Base-by-base conservation (phyloP, 2,329 filamentous ascomycete species). In the Arthrobotrys sphaeroides region DNA sequence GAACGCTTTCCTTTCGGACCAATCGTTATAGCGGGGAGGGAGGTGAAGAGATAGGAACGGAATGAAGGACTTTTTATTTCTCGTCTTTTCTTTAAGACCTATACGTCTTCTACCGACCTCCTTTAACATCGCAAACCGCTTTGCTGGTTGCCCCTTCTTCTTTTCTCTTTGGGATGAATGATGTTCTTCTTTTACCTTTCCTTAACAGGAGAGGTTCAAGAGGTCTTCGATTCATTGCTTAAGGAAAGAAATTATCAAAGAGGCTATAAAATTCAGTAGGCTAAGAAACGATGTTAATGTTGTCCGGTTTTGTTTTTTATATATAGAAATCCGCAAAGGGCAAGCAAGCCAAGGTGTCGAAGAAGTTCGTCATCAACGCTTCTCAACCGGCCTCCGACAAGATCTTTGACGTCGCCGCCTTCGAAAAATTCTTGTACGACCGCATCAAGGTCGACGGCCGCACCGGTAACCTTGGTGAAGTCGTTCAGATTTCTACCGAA, bases 341-440 rank as follows among this genome's bases (percentile, higher is more conserved):
- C 64, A 90, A 90, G 87, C 82, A 83, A 82, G 83, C 83, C 83
- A 94, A 94, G 89, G 85, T 90, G 83, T 93, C 91, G 83, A 93
- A 94, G 89, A 94, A 94, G 94, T 99, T 93, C 90, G 90, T 96
- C 88, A 98, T 99, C 92, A 96, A 99, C 88, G 94, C 94, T 85
- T 94, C 92, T 83, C 94, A 98, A 87, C 95, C 95, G 82, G 94
- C 94, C 81, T 92, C 90, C 87, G 95, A 99, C 90, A 98, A 98
- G 91, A 99, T 99, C 90, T 98, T 99, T 90, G 95, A 99, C 85
- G 90, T 97, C 84, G 90, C 92, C 82, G 94, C 94, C 81, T 99
- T 99, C 85, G 94, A 97, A 88, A 98, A 98, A 90, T 99, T 99
- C 91, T 92, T 99, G 79, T 94, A 97, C 89, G 95, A 98, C 87